phyloP scores from a whole-genome alignment of 2,329 filamentous ascomycete species.

The Chrysosphaeria jannelii region DNA sequence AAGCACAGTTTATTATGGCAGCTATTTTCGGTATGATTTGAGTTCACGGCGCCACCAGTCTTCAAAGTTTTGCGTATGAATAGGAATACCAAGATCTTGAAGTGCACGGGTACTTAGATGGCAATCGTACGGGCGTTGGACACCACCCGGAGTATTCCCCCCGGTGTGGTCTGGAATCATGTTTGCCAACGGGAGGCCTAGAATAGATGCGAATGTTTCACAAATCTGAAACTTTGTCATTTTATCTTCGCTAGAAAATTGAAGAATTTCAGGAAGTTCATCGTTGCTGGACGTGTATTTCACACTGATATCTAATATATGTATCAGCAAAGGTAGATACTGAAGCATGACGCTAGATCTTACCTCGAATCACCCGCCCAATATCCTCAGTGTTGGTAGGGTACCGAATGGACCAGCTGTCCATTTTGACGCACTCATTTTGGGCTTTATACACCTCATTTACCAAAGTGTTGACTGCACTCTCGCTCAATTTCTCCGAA shows the following conservation, averaged over 20 bases:
- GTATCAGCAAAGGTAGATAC: background rate
- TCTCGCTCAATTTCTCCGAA: slow-evolving; percentile 40
- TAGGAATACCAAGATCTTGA: slow-evolving; percentile 41
- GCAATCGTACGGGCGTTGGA: slow-evolving; percentile 63
- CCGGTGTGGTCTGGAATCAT: slow-evolving; percentile 42
- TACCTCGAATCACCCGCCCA: slow-evolving; percentile 24
- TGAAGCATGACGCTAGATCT: background rate
- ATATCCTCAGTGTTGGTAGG: slow-evolving; percentile 79
- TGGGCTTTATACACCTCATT: slow-evolving; percentile 48
- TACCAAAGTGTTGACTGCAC: slow-evolving; percentile 56
- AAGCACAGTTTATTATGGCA: no score
- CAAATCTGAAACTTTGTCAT: slow-evolving; percentile 84
- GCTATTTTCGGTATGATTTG: slow-evolving; percentile 27
- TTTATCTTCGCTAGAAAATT: slow-evolving; percentile 64
- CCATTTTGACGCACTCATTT: slow-evolving; percentile 40
- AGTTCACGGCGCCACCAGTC: slow-evolving; percentile 51
- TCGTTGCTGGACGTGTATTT: slow-evolving; percentile 23
- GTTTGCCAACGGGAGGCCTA: slow-evolving; percentile 38
- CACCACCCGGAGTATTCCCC: slow-evolving; percentile 37
- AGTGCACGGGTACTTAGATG: slow-evolving; percentile 54
- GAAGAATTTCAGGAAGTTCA: slow-evolving; percentile 38
- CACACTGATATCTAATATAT: no score
- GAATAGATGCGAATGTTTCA: slow-evolving; percentile 44
- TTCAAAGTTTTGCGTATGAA: slow-evolving; percentile 43
- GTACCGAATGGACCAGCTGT: slow-evolving; percentile 61